phyloP scores from a whole-genome alignment of 1,284 basidiomycete species.

The Austropuccinia psidii region DNA sequence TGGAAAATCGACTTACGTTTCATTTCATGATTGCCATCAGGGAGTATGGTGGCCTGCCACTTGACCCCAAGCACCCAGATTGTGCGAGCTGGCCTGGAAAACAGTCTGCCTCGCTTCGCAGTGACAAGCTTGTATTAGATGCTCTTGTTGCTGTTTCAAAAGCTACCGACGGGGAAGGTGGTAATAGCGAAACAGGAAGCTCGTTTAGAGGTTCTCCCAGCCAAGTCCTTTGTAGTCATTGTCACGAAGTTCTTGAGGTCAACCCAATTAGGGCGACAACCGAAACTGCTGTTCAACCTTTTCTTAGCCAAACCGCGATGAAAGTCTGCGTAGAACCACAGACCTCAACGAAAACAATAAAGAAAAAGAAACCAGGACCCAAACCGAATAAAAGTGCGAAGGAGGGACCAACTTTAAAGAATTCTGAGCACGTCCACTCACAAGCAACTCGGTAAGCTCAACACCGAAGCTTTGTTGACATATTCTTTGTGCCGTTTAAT shows the following conservation, averaged over 20 bases:
- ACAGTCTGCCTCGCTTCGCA: neutral
- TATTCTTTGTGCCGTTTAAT: neutral
- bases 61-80: conserved; percentile 21
- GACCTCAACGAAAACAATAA: neutral
- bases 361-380: neutral
- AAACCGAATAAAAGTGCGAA: neutral
- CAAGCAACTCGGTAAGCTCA: neutral
- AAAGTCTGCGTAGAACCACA: neutral
- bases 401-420: too few relatives aligned
- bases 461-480: neutral
- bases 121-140: neutral
- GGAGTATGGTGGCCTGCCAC: conserved; percentile 21
- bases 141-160: neutral
- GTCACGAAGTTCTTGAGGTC: conserved; percentile 6
- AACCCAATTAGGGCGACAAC: neutral
- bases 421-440: too few relatives aligned
- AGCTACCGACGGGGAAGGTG: neutral
- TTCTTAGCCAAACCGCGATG: neutral
- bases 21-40: conserved; percentile 26
- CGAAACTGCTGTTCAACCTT: neutral
- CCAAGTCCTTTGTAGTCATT: conserved; percentile 10
- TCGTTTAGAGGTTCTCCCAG: neutral
- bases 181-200: neutral
- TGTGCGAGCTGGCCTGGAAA: conserved; percentile 14
- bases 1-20: conserved; percentile 22